Evolutionary conservation across 2,329 filamentous ascomycete genomes (phyloP), one percentile per base, ranked within the genome.

Genomic region (Calcarisporium arbuscula): DNA sequence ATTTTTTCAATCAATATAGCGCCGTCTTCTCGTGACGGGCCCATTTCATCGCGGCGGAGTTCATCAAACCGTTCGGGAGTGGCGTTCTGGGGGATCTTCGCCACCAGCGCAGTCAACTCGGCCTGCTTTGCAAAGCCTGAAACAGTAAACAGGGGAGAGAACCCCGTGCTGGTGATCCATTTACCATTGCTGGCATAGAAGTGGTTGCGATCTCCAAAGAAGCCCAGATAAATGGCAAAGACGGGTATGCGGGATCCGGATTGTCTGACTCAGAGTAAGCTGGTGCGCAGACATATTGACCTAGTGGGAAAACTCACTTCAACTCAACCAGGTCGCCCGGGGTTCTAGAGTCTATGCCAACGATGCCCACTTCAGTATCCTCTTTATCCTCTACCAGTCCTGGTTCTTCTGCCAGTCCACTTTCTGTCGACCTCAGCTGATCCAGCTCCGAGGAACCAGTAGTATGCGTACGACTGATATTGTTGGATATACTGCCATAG

Each of bases 321-420:
- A 74, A 44, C 45, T 76, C 72, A 17, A 77, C 58, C 28, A 77
- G 51, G 43, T 75, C 72, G 27, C 72, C 72, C 3, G 67, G 54
- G n/a, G 40, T 43, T 10, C 48, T 46, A 2, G 47, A 43, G 18
- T 46, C 50, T 9, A 50, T 42, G 6, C 51, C 51, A 18, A 57
- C 44, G 30, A 47, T 40, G 19, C 42, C 37, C 19, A 45, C 30
- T 22, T 53, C 54, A 9, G 39, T 42, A 35, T 53, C 54, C 8
- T 49, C 40, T 7, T 46, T 32, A 46, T 43, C 31, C 62, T 48
- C 20, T 44, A 50, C 11, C 51, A 45, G 36, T 48, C 54, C 40
- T 45, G 36, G 20, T 12, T 32, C 35, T 11, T 53, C 48, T 4
- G 46, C 26, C 53, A 53, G 50, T 6, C 44, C 48, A 9, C 36